Evolutionary conservation across 1,284 basidiomycete species (phyloP), one percentile per base, ranked within the genome.

Genomic region (Takashimella koratensis): DNA sequence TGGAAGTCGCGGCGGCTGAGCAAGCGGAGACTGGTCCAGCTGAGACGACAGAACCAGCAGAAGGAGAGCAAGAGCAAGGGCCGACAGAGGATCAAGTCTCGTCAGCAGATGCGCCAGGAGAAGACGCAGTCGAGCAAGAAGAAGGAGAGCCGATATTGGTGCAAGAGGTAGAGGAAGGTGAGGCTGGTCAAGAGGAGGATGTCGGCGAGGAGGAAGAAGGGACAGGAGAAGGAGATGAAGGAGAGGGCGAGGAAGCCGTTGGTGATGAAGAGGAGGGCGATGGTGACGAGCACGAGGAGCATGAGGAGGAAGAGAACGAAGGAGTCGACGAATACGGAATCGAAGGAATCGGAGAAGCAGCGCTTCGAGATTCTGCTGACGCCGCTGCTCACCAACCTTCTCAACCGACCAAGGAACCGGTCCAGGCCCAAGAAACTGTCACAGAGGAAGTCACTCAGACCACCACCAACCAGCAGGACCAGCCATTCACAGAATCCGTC

Each of bases 321-420:
- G 45, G n/a, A 12, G 44, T 22, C 22, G 56, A 57, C 36, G 49
- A 50, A 46, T 57, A 49, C 46, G 56, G 56, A n/a, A 40, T 57
- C 36, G 43, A 57, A 10, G 24, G 46, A 12, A 57, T 57, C 16
- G 56, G 49, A 10, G 56, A 57, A 6, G 45, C 46, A 12, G 56
- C 56, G 4, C 23, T 57, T 5, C 43, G 41, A 16, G 52, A 49
- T n/a, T 54, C 52, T 12, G 56, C 52, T 8, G 40, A 47, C 27
- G 30, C 30, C n/a, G 10, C n/a, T 23, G 53, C 40, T 44, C n/a
- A n/a, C n/a, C n/a, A n/a, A n/a, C n/a, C n/a, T n/a, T n/a, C n/a
- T n/a, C n/a, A n/a, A n/a, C n/a, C n/a, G n/a, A n/a, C n/a, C n/a
- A n/a, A n/a, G n/a, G n/a, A n/a, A n/a, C n/a, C n/a, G n/a, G n/a